These are phyloP conservation scores for Murraya koenigii DNA, from an alignment of 345 rosid species.

Conservation along the genomic window DNA sequence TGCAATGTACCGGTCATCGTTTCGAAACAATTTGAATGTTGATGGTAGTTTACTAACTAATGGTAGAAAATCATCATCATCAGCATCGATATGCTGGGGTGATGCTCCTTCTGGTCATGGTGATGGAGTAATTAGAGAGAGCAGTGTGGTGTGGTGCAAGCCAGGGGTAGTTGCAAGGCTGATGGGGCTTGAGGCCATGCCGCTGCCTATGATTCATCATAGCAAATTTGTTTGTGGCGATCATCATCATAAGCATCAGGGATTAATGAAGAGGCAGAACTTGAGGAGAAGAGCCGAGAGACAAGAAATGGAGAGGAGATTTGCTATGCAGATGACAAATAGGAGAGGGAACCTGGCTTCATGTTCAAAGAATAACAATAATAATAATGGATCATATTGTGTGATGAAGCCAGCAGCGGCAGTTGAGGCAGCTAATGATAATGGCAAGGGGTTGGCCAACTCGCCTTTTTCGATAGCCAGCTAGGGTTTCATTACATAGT, in stretches of 20 bases:
- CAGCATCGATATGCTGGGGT: neutral
- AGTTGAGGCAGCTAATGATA: constrained; percentile 19
- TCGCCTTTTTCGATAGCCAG: constrained; percentile 33
- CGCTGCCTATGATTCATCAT: constrained; percentile 35
- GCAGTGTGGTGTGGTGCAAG: constrained; percentile 74
- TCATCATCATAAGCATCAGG: neutral
- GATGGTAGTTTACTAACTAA: neutral
- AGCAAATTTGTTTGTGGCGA: constrained; percentile 14
- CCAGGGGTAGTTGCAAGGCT: constrained; percentile 90
- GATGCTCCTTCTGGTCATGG: too few relatives aligned
- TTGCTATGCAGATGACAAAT: neutral
- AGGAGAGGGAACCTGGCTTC: constrained; percentile 17
- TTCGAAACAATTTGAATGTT: constrained; percentile 38
- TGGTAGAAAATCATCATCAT: constrained; percentile 42
- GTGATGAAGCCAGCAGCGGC: constrained; percentile 30
- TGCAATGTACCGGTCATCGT: constrained; percentile 85
- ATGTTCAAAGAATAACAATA: constrained; percentile 19
- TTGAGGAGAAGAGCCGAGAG: constrained; percentile 46
- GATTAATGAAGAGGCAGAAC: constrained; percentile 44
- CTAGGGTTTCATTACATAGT: too few relatives aligned
- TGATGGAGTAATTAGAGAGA: constrained; percentile 30
- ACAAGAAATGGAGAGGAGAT: constrained; percentile 34
- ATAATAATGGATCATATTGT: constrained; percentile 20
- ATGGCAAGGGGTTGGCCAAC: constrained; percentile 42
- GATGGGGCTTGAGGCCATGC: constrained; percentile 90